These are phyloP conservation scores for Micractinium sp. DNA, from an alignment of 139 green algal genomes.

Conservation along the genomic window DNA sequence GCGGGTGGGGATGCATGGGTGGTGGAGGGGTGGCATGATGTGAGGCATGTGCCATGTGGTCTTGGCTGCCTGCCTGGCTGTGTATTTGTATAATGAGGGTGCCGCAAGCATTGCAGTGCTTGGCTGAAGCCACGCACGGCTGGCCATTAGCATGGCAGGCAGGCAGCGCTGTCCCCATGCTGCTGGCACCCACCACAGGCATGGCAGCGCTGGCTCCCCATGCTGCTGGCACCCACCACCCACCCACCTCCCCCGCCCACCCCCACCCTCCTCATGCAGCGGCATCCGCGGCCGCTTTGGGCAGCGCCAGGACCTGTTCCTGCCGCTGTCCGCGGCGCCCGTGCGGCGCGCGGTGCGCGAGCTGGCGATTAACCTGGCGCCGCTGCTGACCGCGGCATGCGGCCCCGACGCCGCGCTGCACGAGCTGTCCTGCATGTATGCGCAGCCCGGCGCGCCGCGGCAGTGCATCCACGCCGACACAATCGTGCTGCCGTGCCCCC, in stretches of 20 bases:
- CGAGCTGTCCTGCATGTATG: conserved; percentile 7
- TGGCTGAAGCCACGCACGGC: no score
- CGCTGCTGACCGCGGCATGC: neutral
- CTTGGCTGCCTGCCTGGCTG: no score
- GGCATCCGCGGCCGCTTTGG: conserved; percentile 8
- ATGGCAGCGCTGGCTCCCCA: no score
- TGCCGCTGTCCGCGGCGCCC: neutral
- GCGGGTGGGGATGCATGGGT: neutral
- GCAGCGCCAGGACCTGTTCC: conserved; percentile 4
- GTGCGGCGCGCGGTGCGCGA: neutral
- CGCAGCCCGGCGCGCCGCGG: neutral
- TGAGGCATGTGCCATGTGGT: no score
- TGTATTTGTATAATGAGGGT: no score
- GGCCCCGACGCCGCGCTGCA: neutral
- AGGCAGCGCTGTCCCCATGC: no score
- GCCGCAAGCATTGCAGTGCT: no score
- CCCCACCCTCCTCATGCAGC: neutral
- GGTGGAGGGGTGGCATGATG: no score
- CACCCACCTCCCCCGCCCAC: no score
- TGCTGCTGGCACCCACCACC: neutral
- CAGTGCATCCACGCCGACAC: conserved; percentile 4
- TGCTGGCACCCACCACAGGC: no score
- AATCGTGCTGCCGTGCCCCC: neutral
- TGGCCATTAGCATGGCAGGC: no score
- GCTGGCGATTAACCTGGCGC: neutral